Evolutionary conservation across 257 asterid genomes (phyloP).

Genomic region (Solanum paucissectum): DNA sequence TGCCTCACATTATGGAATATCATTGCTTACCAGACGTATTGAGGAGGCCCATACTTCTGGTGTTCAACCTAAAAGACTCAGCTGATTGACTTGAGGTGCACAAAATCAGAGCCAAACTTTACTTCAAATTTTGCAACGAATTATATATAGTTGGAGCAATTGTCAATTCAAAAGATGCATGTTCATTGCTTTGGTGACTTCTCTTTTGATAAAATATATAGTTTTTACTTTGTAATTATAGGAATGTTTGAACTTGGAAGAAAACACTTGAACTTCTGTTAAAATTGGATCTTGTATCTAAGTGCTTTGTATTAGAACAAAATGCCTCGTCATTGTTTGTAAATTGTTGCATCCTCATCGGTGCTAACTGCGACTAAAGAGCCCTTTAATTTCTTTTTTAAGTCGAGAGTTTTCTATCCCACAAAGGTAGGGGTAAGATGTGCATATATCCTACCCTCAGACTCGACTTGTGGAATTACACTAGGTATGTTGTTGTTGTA

Average conservation of each 20-base stretch:
- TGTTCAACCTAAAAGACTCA: slow-evolving; percentile 35
- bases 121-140: slow-evolving; percentile 17
- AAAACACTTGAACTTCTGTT: background rate
- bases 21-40: slow-evolving; percentile 62
- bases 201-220: background rate
- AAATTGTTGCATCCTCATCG: background rate
- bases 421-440: no score
- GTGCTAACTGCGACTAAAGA: background rate
- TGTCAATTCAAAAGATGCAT: background rate
- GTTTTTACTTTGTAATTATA: background rate
- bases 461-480: no score
- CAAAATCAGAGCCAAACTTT: background rate
- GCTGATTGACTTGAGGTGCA: slow-evolving; percentile 36
- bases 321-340: background rate
- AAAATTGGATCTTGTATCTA: background rate
- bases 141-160: background rate
- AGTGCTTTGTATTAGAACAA: background rate
- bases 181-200: background rate
- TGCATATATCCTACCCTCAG: no score
- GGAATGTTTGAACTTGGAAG: background rate
- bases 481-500: no score
- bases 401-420: no score
- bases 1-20: slow-evolving; percentile 63
- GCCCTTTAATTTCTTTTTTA: background rate
- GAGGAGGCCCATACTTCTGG: slow-evolving; percentile 45